These are phyloP conservation scores for Rhinocladiella mackenziei DNA, from an alignment of 2,329 filamentous ascomycete species.

Conservation along the genomic window DNA sequence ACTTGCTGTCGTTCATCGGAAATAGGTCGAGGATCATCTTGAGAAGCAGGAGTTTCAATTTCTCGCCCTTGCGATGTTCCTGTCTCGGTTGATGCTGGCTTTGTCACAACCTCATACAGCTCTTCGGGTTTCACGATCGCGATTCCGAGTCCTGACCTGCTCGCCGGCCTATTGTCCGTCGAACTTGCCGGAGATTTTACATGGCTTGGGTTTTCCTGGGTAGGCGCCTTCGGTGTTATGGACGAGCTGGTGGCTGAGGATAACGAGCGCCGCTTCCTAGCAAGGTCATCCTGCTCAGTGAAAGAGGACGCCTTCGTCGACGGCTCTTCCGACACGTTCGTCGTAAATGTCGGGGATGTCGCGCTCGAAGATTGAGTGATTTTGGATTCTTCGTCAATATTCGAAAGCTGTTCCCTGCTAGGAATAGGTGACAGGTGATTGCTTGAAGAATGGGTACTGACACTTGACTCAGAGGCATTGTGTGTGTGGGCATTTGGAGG, in stretches of 20 bases:
- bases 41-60: neutral
- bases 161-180: neutral
- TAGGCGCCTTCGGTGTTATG: conserved; percentile 21
- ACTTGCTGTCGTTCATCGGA: neutral
- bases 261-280: conserved; percentile 21
- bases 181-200: neutral
- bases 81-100: too few relatives aligned
- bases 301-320: conserved; percentile 37
- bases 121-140: too few relatives aligned
- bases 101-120: too few relatives aligned
- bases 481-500: conserved; percentile 8
- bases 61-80: too few relatives aligned
- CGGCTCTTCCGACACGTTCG: conserved; percentile 29
- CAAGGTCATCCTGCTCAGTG: conserved; percentile 28
- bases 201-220: conserved; percentile 13
- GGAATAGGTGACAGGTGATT: conserved; percentile 12
- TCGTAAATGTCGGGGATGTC: conserved; percentile 31
- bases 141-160: neutral
- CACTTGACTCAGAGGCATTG: conserved; percentile 13
- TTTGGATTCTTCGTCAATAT: conserved; percentile 24
- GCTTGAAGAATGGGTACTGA: conserved; percentile 8
- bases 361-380: conserved; percentile 32
- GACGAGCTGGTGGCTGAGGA: conserved; percentile 29
- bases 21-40: neutral
- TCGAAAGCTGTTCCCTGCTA: conserved; percentile 20